Conservation (phyloP, 2,329 filamentous ascomycete species). For the Trichoderma sp. region DNA sequence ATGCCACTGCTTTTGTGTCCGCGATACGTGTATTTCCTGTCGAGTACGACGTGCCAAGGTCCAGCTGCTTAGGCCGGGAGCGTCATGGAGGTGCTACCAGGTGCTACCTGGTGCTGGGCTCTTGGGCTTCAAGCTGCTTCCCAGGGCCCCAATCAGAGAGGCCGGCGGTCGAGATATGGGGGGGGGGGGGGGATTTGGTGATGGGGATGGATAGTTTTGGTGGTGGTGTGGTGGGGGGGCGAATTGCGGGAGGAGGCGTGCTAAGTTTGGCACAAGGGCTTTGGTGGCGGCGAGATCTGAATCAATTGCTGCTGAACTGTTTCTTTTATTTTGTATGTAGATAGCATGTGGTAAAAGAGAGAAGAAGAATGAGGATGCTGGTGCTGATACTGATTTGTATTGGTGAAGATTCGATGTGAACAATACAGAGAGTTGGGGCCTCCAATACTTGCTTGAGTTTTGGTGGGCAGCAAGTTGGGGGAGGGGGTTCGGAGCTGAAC, state of each 20-base stretch:
- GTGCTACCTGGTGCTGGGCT: neutral
- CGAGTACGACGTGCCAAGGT: neutral
- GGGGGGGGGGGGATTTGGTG: neutral
- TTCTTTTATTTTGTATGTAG: neutral
- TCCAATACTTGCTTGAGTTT: neutral
- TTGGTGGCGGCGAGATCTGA: neutral
- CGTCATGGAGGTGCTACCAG: slow-evolving; percentile 1
- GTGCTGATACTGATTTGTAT: neutral
- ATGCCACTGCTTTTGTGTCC: neutral
- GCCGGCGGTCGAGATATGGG: neutral
- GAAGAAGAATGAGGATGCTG: neutral
- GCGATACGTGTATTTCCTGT: slow-evolving; percentile 1
- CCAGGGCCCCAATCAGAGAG: neutral
- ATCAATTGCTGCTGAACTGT: neutral
- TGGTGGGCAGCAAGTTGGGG: neutral
- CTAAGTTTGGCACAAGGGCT: neutral
- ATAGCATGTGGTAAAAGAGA: neutral
- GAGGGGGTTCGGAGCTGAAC: neutral
- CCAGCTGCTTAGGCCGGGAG: neutral
- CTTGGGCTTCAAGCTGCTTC: neutral
- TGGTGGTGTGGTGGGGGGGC: slow-evolving; percentile 9
- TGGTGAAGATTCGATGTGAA: neutral
- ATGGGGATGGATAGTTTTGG: neutral
- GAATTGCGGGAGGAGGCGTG: slow-evolving; percentile 7
- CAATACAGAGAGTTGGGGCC: neutral